These are phyloP conservation scores for Isabelozyma heimii DNA, from an alignment of 805 yeast species.

Conservation along the genomic window DNA sequence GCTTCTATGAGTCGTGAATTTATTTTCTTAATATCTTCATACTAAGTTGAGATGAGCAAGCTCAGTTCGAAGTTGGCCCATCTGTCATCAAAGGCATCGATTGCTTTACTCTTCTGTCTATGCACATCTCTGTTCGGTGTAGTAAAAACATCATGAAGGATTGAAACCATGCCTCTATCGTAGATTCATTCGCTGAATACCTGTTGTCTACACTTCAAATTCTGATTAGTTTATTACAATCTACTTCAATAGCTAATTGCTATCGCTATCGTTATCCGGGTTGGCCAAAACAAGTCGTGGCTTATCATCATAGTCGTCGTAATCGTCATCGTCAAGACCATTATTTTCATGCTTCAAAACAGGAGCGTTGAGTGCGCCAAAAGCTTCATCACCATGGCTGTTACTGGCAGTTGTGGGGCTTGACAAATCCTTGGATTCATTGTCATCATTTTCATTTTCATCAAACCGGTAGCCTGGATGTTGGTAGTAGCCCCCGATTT, in stretches of 20 bases:
- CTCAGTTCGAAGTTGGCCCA: no score
- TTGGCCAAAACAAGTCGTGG: slow-evolving; percentile 56
- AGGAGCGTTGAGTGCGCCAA: neutral
- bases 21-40: no score
- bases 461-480: slow-evolving; percentile 36
- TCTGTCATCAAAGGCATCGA: no score
- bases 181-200: no score
- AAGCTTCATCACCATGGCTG: slow-evolving; percentile 8
- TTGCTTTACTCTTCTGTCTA: no score
- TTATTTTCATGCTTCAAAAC: slow-evolving; percentile 1
- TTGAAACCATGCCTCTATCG: no score
- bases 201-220: no score
- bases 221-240: no score
- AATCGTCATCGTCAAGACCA: slow-evolving; percentile 21
- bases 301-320: slow-evolving; percentile 18
- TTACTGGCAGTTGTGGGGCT: neutral
- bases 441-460: slow-evolving; percentile 19
- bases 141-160: no score
- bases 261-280: slow-evolving; percentile 46
- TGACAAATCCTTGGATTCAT: slow-evolving; percentile 7
- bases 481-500: slow-evolving; percentile 36
- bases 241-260: neutral
- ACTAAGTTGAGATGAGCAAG: no score
- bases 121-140: no score
- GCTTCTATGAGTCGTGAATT: no score